phyloP scores from a whole-genome alignment of 148 eudicot species.

The Arctostaphylos glauca region DNA sequence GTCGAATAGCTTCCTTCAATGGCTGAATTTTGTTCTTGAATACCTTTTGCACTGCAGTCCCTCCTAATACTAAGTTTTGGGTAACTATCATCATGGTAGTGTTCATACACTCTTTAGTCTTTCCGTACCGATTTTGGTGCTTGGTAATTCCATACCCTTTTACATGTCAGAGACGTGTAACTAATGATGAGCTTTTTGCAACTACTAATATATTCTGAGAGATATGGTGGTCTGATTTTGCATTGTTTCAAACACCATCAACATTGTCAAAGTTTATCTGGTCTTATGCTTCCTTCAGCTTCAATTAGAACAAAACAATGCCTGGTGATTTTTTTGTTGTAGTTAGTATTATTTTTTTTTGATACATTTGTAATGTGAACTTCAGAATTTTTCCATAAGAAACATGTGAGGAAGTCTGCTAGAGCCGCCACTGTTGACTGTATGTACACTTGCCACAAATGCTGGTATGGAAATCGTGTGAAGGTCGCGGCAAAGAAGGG shows the following conservation, averaged over 20 bases:
- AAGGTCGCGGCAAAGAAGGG: slow-evolving; percentile 33
- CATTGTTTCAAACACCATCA: not conserved
- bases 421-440: slow-evolving; percentile 38
- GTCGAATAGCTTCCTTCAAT: not conserved
- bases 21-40: not conserved
- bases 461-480: slow-evolving; percentile 34
- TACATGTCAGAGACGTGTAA: not conserved
- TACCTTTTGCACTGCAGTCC: not conserved
- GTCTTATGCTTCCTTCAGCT: not conserved
- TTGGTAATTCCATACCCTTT: not conserved
- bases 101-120: not conserved
- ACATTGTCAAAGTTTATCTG: not conserved
- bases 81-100: not conserved
- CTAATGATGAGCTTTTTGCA: not conserved
- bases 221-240: not conserved
- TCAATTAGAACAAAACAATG: not conserved
- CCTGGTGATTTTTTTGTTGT: not conserved
- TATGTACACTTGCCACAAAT: slow-evolving; percentile 65
- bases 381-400: slow-evolving; percentile 79
- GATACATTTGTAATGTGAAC: not conserved
- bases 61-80: not conserved
- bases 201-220: not conserved
- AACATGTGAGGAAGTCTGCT: slow-evolving; percentile 65
- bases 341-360: not conserved
- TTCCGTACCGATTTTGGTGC: not conserved